phyloP scores from a whole-genome alignment of 2,329 filamentous ascomycete genomes.

The Phialemoniopsis sp. region DNA sequence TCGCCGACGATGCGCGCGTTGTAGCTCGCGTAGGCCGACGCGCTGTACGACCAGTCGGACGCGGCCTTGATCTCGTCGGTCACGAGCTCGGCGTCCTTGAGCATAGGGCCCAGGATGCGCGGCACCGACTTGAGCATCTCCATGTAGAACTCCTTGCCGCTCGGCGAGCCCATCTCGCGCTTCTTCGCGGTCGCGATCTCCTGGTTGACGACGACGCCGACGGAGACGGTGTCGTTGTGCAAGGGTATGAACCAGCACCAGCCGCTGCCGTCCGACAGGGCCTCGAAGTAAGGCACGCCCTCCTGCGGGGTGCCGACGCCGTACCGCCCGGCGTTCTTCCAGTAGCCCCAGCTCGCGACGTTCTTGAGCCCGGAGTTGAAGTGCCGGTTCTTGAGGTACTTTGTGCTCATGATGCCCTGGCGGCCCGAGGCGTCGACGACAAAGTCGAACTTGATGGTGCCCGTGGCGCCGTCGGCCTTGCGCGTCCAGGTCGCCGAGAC shows the following conservation, averaged over 20 bases:
- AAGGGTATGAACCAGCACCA: constrained; percentile 48
- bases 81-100: constrained; percentile 25
- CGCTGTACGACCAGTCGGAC: constrained; percentile 43
- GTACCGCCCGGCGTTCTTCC: constrained; percentile 26
- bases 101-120: constrained; percentile 18
- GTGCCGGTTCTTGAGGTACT: constrained; percentile 42
- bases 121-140: constrained; percentile 26
- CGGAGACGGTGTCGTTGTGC: constrained; percentile 37
- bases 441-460: constrained; percentile 39
- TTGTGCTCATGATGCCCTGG: constrained; percentile 37
- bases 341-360: constrained; percentile 45
- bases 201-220: constrained; percentile 37
- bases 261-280: constrained; percentile 37
- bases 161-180: constrained; percentile 12
- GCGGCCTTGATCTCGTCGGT: constrained; percentile 32
- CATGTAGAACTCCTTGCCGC: constrained; percentile 24
- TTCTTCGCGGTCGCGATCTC: constrained; percentile 28
- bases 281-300: constrained; percentile 37
- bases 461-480: constrained; percentile 26
- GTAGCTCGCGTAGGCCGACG: constrained; percentile 33
- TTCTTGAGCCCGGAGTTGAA: constrained; percentile 45
- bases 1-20: constrained; percentile 37
- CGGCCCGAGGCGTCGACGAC: constrained; percentile 44
- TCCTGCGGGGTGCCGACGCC: constrained; percentile 26
- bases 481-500: constrained; percentile 27